Evolutionary conservation across 495 filamentous ascomycete species (phyloP).

Genomic region (Immersiella caudata): DNA sequence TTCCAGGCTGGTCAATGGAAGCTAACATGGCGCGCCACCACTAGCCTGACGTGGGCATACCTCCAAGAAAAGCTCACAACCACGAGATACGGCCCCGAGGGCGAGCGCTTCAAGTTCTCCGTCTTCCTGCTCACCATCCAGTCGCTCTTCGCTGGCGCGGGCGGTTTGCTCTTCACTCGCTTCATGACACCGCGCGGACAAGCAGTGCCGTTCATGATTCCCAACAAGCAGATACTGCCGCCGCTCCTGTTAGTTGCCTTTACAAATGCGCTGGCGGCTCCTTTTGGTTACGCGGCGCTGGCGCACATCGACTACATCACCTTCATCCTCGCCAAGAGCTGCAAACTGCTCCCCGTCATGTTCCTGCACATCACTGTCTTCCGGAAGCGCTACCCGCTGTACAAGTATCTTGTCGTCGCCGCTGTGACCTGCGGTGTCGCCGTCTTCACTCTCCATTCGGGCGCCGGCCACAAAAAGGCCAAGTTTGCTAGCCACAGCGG

Average conservation of each 20-base stretch:
- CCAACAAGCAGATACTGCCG: slow-evolving; percentile 67
- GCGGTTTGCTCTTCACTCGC: slow-evolving; percentile 79
- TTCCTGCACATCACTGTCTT: slow-evolving; percentile 92
- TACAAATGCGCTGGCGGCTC: slow-evolving; percentile 83
- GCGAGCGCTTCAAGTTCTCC: slow-evolving; percentile 83
- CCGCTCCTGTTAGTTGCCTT: slow-evolving; percentile 86
- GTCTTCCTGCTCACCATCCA: slow-evolving; percentile 96
- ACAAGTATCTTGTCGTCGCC: slow-evolving; percentile 93
- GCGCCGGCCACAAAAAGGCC: slow-evolving; percentile 63
- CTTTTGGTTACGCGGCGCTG: slow-evolving; percentile 93
- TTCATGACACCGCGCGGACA: slow-evolving; percentile 58
- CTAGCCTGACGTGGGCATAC: slow-evolving; percentile 91
- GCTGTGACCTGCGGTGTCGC: slow-evolving; percentile 91
- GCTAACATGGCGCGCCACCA: slow-evolving; percentile 2
- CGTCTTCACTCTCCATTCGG: slow-evolving; percentile 88
- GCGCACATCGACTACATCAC: slow-evolving; percentile 98
- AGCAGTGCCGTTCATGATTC: slow-evolving; percentile 70
- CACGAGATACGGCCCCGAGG: slow-evolving; percentile 72
- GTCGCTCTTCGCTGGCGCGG: slow-evolving; percentile 81
- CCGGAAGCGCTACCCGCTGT: slow-evolving; percentile 85
- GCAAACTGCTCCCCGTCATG: slow-evolving; percentile 98
- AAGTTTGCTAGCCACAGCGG: slow-evolving; percentile 41
- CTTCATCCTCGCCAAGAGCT: slow-evolving; percentile 95
- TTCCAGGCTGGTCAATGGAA: neutral
- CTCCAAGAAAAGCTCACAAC: slow-evolving; percentile 98